phyloP scores from a whole-genome alignment of 148 eudicot species.

The Chenopodium formosanum region DNA sequence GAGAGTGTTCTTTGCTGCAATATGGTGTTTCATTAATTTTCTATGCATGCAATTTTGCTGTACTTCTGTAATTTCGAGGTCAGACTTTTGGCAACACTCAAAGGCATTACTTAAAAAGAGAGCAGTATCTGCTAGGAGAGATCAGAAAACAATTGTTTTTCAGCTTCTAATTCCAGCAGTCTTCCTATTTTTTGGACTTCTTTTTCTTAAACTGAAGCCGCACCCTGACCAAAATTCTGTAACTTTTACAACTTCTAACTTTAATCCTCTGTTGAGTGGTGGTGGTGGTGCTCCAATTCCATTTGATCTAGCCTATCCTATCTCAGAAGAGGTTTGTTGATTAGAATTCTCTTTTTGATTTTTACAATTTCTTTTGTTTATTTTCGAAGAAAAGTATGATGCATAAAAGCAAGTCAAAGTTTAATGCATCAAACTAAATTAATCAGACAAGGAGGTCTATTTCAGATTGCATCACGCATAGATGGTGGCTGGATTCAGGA shows the following conservation, averaged over 20 bases:
- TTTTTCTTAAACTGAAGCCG: conserved; percentile 73
- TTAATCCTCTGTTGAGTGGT: conserved; percentile 86
- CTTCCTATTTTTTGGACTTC: conserved; percentile 84
- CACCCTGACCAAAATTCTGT: conserved; percentile 89
- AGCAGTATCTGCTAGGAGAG: conserved; percentile 82
- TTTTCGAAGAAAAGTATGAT: not conserved
- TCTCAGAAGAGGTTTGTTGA: conserved; percentile 56
- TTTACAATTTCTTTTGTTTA: conserved; percentile 4
- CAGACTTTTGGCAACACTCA: conserved; percentile 89
- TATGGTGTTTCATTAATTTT: conserved; percentile 50
- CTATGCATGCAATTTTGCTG: conserved; percentile 73
- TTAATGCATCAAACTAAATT: not conserved
- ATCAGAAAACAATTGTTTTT: conserved; percentile 82
- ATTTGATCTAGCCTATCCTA: conserved; percentile 65
- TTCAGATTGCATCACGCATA: conserved; percentile 70
- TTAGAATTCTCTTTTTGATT: conserved; percentile 8
- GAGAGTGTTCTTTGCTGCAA: conserved; percentile 43
- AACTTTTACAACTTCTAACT: conserved; percentile 75
- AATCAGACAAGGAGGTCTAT: conserved; percentile 3
- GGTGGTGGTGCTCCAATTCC: conserved; percentile 99
- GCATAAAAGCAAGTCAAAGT: not conserved
- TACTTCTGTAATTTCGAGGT: conserved; percentile 50
- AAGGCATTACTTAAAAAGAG: conserved; percentile 86
- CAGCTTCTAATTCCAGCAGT: conserved; percentile 88
- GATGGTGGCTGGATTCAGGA: conserved; percentile 93